A percentile compares a stretch with the other conserved stretches of the same genome.
Evolutionary conservation across 192 early-diverging fungal species (phyloP).

Genomic region (Backusella circina): DNA sequence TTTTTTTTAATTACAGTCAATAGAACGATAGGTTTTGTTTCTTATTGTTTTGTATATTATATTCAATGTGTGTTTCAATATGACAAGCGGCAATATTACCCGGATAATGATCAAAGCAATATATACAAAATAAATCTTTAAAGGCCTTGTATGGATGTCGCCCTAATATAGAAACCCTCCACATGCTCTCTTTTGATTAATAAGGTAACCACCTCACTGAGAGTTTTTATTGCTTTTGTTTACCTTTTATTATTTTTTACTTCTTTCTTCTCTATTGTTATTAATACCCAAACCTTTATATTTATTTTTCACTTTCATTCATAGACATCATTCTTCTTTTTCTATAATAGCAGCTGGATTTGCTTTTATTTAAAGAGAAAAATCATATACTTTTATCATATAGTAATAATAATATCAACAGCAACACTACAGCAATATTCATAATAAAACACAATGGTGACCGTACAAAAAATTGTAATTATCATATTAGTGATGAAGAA

Average conservation of each 20-base stretch:
- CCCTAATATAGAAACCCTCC: not conserved
- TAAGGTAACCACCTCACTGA: not conserved
- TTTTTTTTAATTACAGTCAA: not conserved
- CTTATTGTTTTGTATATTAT: not conserved
- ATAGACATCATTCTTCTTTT: not conserved
- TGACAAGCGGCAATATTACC: not conserved
- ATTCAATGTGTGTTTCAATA: not conserved
- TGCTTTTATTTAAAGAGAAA: not conserved
- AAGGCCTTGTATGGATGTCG: not conserved
- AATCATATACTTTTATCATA: not conserved
- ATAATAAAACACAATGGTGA: constrained; percentile 15
- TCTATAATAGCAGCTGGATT: not conserved
- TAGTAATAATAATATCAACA: not conserved
- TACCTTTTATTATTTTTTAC: not conserved
- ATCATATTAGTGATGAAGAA: not conserved
- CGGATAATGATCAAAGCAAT: not conserved
- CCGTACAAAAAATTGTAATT: constrained; percentile 25
- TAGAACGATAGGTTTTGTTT: not conserved
- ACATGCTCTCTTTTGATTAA: not conserved
- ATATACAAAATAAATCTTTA: not conserved
- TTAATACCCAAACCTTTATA: not conserved
- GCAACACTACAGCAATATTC: not conserved
- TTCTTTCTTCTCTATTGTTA: not conserved
- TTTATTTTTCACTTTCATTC: not conserved
- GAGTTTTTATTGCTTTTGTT: not conserved